Percentiles rank a stretch among this genome's conserved stretches.
These are phyloP conservation scores for Pelargonium cotyledonis DNA, from an alignment of 441 rosid species.

Conservation along the genomic window DNA sequence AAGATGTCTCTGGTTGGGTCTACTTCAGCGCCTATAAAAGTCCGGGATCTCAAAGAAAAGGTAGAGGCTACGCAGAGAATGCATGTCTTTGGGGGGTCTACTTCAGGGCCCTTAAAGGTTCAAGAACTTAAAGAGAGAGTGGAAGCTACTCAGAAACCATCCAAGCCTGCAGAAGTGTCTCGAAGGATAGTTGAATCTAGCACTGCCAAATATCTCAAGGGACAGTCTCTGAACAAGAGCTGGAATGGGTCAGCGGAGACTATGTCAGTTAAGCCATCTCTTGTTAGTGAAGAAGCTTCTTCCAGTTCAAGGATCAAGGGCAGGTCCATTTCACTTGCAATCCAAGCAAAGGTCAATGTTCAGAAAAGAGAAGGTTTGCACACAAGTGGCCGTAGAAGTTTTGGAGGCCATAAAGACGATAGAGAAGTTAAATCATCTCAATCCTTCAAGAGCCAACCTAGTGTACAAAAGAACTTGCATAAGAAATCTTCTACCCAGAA, in stretches of 20 bases:
- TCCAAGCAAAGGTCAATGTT: slow-evolving; percentile 81
- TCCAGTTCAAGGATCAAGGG: slow-evolving; percentile 42
- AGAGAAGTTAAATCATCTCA: slow-evolving; percentile 45
- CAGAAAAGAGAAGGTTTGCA: slow-evolving; percentile 66
- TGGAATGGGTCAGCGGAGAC: slow-evolving; percentile 57
- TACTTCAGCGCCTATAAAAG: slow-evolving; percentile 61
- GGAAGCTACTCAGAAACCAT: slow-evolving; percentile 40
- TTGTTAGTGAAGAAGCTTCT: slow-evolving; percentile 40
- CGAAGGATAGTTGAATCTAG: slow-evolving; percentile 43
- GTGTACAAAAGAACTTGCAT: slow-evolving; percentile 40
- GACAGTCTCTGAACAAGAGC: slow-evolving; percentile 58
- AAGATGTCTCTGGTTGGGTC: slow-evolving; percentile 45
- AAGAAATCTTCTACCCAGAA: slow-evolving; percentile 39
- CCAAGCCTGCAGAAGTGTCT: slow-evolving; percentile 41
- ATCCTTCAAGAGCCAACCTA: slow-evolving; percentile 49
- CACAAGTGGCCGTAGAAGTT: slow-evolving; percentile 38
- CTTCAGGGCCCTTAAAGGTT: slow-evolving; percentile 31
- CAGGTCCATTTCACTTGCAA: slow-evolving; percentile 76
- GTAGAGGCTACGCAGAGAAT: slow-evolving; percentile 55
- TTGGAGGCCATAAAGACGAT: slow-evolving; percentile 42
- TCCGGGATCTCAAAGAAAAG: slow-evolving; percentile 60
- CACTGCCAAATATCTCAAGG: slow-evolving; percentile 53
- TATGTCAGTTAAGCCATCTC: slow-evolving; percentile 30
- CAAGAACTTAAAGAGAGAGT: slow-evolving; percentile 51
- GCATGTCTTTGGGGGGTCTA: slow-evolving; percentile 30